Evolutionary conservation across 495 filamentous ascomycete genomes (phyloP).

Genomic region (Talaromyces proteolyticus): DNA sequence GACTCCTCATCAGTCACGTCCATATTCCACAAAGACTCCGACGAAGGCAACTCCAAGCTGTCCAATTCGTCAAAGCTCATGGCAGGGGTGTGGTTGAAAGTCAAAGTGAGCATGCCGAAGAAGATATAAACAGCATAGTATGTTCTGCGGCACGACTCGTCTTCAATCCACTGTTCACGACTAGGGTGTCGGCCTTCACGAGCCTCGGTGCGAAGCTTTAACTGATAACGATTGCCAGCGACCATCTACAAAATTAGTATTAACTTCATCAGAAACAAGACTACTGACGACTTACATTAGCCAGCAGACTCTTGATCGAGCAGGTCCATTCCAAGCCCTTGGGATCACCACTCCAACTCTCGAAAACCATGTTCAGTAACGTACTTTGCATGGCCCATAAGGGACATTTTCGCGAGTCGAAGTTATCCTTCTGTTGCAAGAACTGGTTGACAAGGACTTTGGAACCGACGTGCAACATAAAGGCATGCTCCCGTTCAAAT

Average conservation of each 20-base stretch:
- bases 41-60: conserved; percentile 83
- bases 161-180: conserved; percentile 91
- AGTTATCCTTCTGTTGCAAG: conserved; percentile 95
- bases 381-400: conserved; percentile 97
- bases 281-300: conserved; percentile 54
- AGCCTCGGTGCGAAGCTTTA: conserved; percentile 85
- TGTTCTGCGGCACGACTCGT: conserved; percentile 92
- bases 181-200: conserved; percentile 72
- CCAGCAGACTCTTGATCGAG: conserved; percentile 94
- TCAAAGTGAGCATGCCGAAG: conserved; percentile 91
- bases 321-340: conserved; percentile 98
- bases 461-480: conserved; percentile 95
- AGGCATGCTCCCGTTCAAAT: conserved; percentile 92
- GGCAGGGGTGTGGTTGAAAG: conserved; percentile 95
- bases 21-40: conserved; percentile 91
- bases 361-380: conserved; percentile 96
- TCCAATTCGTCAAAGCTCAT: conserved; percentile 99
- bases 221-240: conserved; percentile 90
- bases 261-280: conserved; percentile 4
- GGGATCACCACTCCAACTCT: conserved; percentile 97
- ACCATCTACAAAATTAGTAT: conserved; percentile 62
- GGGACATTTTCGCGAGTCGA: conserved; percentile 96
- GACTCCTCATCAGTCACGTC: conserved; percentile 70
- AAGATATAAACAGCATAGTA: conserved; percentile 99
- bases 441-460: conserved; percentile 97